phyloP scores from a whole-genome alignment of 306 rosid species.

The Dryas drummondii region DNA sequence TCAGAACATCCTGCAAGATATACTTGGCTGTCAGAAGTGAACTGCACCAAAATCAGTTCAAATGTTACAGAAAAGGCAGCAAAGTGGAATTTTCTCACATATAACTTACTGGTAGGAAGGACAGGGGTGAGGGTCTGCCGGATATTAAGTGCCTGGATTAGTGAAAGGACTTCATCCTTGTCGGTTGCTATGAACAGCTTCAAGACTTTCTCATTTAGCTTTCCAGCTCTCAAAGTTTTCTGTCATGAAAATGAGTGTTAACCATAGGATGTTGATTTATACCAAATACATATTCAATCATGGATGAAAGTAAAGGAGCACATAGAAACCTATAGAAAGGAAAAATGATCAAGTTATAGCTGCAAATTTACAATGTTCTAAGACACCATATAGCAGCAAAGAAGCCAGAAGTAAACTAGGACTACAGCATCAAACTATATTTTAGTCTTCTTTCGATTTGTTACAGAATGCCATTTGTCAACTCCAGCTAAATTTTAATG shows the following conservation, averaged over 20 bases:
- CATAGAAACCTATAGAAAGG: neutral
- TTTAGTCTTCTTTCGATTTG: neutral
- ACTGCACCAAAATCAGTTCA: constrained; percentile 10
- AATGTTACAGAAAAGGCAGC: constrained; percentile 5
- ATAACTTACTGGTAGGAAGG: constrained; percentile 89
- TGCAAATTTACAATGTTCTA: neutral
- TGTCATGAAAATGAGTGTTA: constrained; percentile 31
- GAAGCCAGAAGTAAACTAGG: neutral
- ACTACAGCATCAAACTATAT: neutral
- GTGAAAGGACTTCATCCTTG: constrained; percentile 82
- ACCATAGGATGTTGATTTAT: neutral
- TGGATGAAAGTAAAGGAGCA: constrained; percentile 4
- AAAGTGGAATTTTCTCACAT: constrained; percentile 5
- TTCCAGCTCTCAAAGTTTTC: constrained; percentile 88
- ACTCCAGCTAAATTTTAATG: neutral
- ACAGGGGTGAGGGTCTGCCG: constrained; percentile 68
- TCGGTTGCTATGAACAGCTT: constrained; percentile 75
- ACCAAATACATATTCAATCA: constrained; percentile 1
- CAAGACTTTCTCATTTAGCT: constrained; percentile 82
- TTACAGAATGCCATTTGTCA: neutral
- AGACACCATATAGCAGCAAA: neutral
- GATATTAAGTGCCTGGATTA: constrained; percentile 73
- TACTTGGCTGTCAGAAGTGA: constrained; percentile 32
- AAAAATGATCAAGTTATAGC: neutral
- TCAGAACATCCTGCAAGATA: constrained; percentile 79